Base-by-base conservation (phyloP, 176 grass and related monocot species). In the Themeda triandra region DNA sequence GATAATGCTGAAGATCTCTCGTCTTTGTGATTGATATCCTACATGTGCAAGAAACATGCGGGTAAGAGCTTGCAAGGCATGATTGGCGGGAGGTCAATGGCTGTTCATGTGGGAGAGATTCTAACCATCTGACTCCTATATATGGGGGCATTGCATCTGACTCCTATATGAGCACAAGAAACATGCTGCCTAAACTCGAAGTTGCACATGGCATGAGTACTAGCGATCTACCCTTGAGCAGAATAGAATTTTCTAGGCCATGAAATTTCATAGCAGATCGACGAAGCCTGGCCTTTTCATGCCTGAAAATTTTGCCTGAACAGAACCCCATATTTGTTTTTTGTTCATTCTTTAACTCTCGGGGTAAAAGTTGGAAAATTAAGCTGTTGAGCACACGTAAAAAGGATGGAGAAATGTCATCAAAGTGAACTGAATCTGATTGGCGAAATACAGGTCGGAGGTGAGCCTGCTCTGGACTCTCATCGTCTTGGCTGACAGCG, bases 31-130 rank as follows among this genome's bases (percentile, higher is more conserved):
- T 66, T 71, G 12, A 53, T 66, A 62, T 35, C 65, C 9, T 46
- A 21, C 75, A 60, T 70, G 63, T 77, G 73, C 74, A 67, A 76
- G 31, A 19, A 35, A 45, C 54, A 23, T 85, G 35, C 31, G 48
- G 36, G 33, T 29, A 59, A 30, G 63, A 69, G 63, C n/a, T 66
- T 79, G 66, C 21, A 71, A 35, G 48, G 9, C n/a, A 72, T 86
- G 51, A 80, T 66, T 73, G 68, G 30, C 5, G 40, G 6, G n/a
- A 65, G 58, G 77, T 74, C 84, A 74, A 51, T 23, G 17, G 63
- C n/a, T 58, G 68, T 54, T 40, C 30, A 54, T 67, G 63, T 85
- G 73, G 18, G 37, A 23, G 6, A 11, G 9, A 59, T n/a, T 58
- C 23, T 29, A 45, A 66, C 32, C 36, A 29, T 84, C 32, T 76